Base-by-base conservation (phyloP, 306 rosid species). In the Fagus crenata region DNA sequence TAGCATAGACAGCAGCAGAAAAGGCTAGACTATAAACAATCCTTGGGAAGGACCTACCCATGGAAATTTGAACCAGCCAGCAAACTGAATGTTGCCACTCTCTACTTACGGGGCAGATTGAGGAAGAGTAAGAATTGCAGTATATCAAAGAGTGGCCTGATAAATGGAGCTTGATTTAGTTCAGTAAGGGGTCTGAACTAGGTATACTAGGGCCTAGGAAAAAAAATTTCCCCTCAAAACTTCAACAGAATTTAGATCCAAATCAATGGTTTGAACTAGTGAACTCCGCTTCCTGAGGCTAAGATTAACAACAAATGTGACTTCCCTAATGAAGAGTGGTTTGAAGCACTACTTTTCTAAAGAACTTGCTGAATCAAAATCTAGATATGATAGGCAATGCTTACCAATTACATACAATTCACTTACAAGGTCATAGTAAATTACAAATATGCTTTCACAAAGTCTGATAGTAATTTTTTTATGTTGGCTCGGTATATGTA, bases 311-410 rank as follows among this genome's bases (percentile, higher is more conserved):
- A 46, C 51, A 9, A 14, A 46, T 2, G 4, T 2, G 51, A 9
- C 11, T 46, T 46, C 12, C 64, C 11, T 58, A 18, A 22, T 7
- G 13, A 28, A 58, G 33, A 58, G 12, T 7, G 14, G 28, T 12
- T 51, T 51, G 55, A n/a, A 58, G 35, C 28, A 58, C 64, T 58
- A 58, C 64, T 58, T 28, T 58, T 22, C 64, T 32, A 58, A 56
- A 56, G 35, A 58, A 58, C 31, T 28, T 2, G 14, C 32, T 5
- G 64, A 58, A 58, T 58, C 6, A 1, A 58, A 58, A 58, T 28
- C 35, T 4, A 28, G 15, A 8, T 28, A 22, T 28, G 13, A 58
- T 28, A 4, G 35, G 5, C 64, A 31, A 58, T 28, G 13, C 64
- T 58, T 56, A 2, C 64, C 31, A 58, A 35, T 58, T 28, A 18